Base-by-base conservation (phyloP, 2,329 filamentous ascomycete genomes). In the Sarocladium oryzae region DNA sequence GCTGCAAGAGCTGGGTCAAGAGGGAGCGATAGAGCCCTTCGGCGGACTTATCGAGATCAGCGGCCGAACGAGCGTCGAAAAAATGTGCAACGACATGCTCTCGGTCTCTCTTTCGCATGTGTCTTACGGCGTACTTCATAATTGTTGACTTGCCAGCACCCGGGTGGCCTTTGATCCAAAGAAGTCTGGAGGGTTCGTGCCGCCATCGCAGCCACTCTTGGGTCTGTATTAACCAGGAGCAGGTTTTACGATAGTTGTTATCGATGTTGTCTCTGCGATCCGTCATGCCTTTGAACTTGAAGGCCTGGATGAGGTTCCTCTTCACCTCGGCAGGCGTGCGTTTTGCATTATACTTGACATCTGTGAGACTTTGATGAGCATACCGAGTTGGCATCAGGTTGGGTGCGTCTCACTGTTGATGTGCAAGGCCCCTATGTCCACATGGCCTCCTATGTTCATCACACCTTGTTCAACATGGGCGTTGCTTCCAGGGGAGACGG, bases 1-100 rank as follows among this genome's bases (percentile, higher is more conserved):
- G 7, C 26, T 32, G 15, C 13, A 56, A 18, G 0, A 80, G 60
- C 52, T 80, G 74, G 6, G 61, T 56, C 1, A 80, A 53, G 5
- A 81, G 56, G 1, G 74, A 74, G 5, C 75, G 69, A 56, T 78
- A 78, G 57, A 81, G 66, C 2, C 78, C 77, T 1, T 63, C 16
- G 0, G 64, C 65, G 0, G 74, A 69, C 54, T 67, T 75, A 54
- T 80, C 73, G 7, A 75, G 59, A 13, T 59, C 24, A 0, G 62
- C 61, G 0, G 74, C 74, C 0, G 74, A 74, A 49, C 73, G 61
- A 0, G 74, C 74, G 50, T 77, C 73, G 65, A 78, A 79, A 61
- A 78, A 79, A 61, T 76, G 78, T 1, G 67, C 72, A 1, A 74
- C 24, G 16, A 51, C 37, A 2, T 46, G 24, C 9, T 32, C 26